Evolutionary conservation across 805 yeast species (phyloP), one percentile per base, ranked within the genome.

Genomic region (Candida maris): DNA sequence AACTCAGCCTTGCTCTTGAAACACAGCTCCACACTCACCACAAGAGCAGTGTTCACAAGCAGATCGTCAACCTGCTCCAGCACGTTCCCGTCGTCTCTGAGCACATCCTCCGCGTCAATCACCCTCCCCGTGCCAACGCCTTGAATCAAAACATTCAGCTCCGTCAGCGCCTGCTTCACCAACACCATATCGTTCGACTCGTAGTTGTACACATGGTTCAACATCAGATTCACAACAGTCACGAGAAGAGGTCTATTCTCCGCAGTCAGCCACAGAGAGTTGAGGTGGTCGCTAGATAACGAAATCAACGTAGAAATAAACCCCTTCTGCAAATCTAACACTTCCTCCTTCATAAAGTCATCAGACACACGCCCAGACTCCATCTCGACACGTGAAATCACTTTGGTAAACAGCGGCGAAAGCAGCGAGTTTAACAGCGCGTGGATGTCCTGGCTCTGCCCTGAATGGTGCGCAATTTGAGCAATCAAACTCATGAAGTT

Each of bases 401-500:
- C 70, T 51, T 84, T 84, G 35, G 68, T 67, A 19, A 84, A 64
- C 33, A 89, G 69, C n/a, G 96, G 95, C 1, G 84, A 66, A 39
- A 87, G 57, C 41, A 93, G 65, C 38, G 80, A 79, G 51, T 83
- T 78, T 45, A 91, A 67, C 61, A 91, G 66, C 48, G 79, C 78
- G 59, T 85, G 87, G 36, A 88, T 77, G 29, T 70, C 72, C 28
- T 75, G 78, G 48, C 85, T 81, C 30, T 68, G 68, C 52, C 77
- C 75, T 62, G 81, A 87, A 46, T 71, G 75, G 57, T 91, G 97
- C 35, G 84, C 75, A 43, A 93, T 75, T 62, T 93, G 97, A 4
- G 95, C 89, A 43, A 93, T 64, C 57, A 93, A 91, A 26, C 91
- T 75, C 37, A 88, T 64, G 54, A 93, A 87, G 53, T 88, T 96